phyloP scores from a whole-genome alignment of 495 filamentous ascomycete genomes.

The Aspergillus hancockii region DNA sequence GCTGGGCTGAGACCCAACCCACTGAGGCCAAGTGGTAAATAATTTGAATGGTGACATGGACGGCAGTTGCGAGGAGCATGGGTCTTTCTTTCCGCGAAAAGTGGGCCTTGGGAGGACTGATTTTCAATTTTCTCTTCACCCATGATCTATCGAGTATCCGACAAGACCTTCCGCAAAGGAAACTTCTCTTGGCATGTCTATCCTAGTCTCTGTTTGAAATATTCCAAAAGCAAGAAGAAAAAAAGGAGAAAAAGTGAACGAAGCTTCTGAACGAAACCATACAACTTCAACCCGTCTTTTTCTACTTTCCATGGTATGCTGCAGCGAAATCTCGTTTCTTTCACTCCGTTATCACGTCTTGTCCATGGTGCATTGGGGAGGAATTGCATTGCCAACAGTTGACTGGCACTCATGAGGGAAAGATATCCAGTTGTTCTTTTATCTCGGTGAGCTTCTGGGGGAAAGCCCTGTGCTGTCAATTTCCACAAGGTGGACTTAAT shows the following conservation, averaged over 20 bases:
- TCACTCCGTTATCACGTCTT: constrained; percentile 23
- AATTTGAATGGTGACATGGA: constrained; percentile 29
- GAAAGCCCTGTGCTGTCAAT: constrained; percentile 90
- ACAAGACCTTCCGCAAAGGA: constrained; percentile 13
- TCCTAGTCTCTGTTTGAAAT: constrained; percentile 46
- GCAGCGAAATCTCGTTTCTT: constrained; percentile 17
- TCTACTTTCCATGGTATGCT: constrained; percentile 31
- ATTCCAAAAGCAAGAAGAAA: constrained; percentile 38
- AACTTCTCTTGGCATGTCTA: constrained; percentile 49
- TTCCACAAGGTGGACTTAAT: constrained; percentile 60
- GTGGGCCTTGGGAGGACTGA: constrained; percentile 24
- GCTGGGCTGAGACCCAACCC: constrained; percentile 64
- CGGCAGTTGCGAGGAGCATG: constrained; percentile 35
- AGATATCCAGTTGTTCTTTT: constrained; percentile 70
- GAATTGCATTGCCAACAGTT: constrained; percentile 54
- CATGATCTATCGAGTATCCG: constrained; percentile 19
- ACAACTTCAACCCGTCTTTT: constrained; percentile 32
- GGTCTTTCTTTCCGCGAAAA: constrained; percentile 27
- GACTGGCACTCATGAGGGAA: constrained; percentile 93
- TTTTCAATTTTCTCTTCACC: neutral
- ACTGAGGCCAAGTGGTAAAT: constrained; percentile 68
- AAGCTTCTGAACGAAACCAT: constrained; percentile 34
- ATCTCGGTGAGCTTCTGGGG: constrained; percentile 57
- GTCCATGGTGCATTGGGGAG: constrained; percentile 38
- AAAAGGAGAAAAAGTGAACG: constrained; percentile 36